These are phyloP conservation scores for Stephania yunnanensis DNA, from an alignment of 164 flowering plant species.

Conservation along the genomic window DNA sequence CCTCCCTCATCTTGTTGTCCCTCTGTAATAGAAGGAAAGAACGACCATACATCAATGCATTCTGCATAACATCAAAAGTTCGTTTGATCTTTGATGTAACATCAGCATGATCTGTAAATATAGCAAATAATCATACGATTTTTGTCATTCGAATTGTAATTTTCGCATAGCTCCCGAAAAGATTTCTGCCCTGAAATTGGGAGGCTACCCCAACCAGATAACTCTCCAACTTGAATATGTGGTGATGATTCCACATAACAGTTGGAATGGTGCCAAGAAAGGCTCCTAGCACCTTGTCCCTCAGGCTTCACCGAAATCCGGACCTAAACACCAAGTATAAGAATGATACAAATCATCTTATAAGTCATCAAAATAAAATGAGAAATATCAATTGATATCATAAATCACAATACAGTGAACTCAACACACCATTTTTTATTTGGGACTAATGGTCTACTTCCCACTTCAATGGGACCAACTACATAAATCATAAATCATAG, in stretches of 20 bases:
- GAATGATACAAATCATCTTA: not conserved
- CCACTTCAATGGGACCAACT: no score
- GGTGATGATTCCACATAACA: conserved; percentile 65
- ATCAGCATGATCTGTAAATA: not conserved
- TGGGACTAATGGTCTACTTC: no score
- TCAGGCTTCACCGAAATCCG: conserved; percentile 67
- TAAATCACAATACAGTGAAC: not conserved
- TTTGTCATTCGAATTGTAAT: conserved; percentile 28
- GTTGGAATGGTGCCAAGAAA: conserved; percentile 88
- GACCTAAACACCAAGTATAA: conserved; percentile 33
- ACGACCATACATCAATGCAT: not conserved
- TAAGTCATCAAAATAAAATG: not conserved
- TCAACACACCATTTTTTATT: no score
- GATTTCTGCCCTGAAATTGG: conserved; percentile 47
- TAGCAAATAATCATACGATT: conserved; percentile 30
- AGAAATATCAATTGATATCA: not conserved
- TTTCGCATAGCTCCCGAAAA: conserved; percentile 34
- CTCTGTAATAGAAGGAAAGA: conserved; percentile 22
- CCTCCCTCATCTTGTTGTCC: conserved; percentile 24
- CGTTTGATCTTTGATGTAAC: not conserved
- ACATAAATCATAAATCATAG: no score
- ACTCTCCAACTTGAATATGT: conserved; percentile 44
- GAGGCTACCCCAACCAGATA: conserved; percentile 73
- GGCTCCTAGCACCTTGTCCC: conserved; percentile 51
- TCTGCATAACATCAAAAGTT: not conserved